A percentile compares a stretch with the other conserved stretches of the same genome.
phyloP scores from a whole-genome alignment of 345 rosid genomes.

The Boechera divaricarpa region DNA sequence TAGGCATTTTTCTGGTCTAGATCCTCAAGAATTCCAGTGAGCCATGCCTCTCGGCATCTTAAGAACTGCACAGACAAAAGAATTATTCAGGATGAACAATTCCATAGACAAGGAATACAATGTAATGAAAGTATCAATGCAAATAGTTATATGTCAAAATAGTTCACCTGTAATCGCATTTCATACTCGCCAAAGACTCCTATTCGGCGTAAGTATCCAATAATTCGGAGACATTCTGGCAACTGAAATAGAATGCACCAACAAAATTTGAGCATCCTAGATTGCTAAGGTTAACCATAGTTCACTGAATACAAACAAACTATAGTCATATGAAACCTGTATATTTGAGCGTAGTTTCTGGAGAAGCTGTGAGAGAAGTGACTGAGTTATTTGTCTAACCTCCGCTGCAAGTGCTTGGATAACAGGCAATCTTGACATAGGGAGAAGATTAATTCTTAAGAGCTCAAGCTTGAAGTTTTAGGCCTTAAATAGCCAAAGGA shows the following conservation, averaged over 20 bases:
- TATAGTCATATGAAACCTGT: slow-evolving; percentile 58
- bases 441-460: slow-evolving; percentile 30
- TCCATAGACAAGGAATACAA: slow-evolving; percentile 11
- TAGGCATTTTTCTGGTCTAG: slow-evolving; percentile 88
- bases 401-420: slow-evolving; percentile 90
- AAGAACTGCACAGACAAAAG: slow-evolving; percentile 68
- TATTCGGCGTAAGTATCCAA: slow-evolving; percentile 92
- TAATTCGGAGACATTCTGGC: slow-evolving; percentile 94
- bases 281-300: background rate
- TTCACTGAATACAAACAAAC: slow-evolving; percentile 27
- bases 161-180: slow-evolving; percentile 86
- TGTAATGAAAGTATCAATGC: slow-evolving; percentile 2
- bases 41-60: slow-evolving; percentile 99
- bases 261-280: slow-evolving; percentile 20
- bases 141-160: slow-evolving; percentile 31
- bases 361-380: slow-evolving; percentile 92
- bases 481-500: slow-evolving; percentile 27
- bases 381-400: slow-evolving; percentile 91
- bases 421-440: slow-evolving; percentile 67
- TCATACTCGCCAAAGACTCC: slow-evolving; percentile 95
- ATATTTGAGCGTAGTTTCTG: slow-evolving; percentile 91
- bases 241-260: slow-evolving; percentile 56
- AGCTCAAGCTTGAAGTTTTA: slow-evolving; percentile 33
- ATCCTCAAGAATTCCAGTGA: slow-evolving; percentile 95
- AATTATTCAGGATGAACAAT: slow-evolving; percentile 18